A percentile compares a stretch with the other conserved stretches of the same genome.
Evolutionary conservation across 2,329 filamentous ascomycete species (phyloP).

Genomic region (Leptoxyphium fumago): DNA sequence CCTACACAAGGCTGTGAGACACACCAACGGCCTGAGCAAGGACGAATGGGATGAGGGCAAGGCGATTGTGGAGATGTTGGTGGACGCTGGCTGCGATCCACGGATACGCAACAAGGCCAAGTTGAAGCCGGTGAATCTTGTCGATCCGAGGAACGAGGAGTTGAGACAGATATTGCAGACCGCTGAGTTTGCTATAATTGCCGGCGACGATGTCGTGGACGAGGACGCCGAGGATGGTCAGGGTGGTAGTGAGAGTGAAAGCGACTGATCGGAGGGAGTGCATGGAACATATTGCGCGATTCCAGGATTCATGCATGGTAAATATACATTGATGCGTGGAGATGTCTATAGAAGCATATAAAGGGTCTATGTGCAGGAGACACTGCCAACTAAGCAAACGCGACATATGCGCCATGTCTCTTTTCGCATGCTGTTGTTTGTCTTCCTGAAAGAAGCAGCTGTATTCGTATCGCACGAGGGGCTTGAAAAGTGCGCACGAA

Average conservation of each 20-base stretch:
- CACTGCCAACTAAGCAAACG: too few relatives aligned
- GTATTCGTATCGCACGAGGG: too few relatives aligned
- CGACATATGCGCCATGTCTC: too few relatives aligned
- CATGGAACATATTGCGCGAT: not conserved
- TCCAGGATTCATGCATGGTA: too few relatives aligned
- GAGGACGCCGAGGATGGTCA: slow-evolving; percentile 29
- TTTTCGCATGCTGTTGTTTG: too few relatives aligned
- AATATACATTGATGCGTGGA: too few relatives aligned
- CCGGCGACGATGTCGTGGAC: slow-evolving; percentile 33
- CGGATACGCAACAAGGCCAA: slow-evolving; percentile 56
- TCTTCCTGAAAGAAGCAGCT: too few relatives aligned
- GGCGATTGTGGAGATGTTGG: slow-evolving; percentile 61
- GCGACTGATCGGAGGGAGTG: slow-evolving; percentile 20
- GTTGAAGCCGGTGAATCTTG: slow-evolving; percentile 55
- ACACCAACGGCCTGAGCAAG: slow-evolving; percentile 52
- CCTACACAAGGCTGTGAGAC: slow-evolving; percentile 64
- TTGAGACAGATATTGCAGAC: slow-evolving; percentile 50
- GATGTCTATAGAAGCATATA: too few relatives aligned
- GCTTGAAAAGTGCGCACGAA: too few relatives aligned
- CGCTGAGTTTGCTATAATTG: slow-evolving; percentile 49
- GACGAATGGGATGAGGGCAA: slow-evolving; percentile 50
- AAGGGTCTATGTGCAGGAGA: too few relatives aligned
- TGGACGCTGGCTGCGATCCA: slow-evolving; percentile 60
- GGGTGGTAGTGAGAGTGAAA: slow-evolving; percentile 31
- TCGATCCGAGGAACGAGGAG: slow-evolving; percentile 53